phyloP scores from a whole-genome alignment of 805 yeast genomes.

The Pichia kluyveri region DNA sequence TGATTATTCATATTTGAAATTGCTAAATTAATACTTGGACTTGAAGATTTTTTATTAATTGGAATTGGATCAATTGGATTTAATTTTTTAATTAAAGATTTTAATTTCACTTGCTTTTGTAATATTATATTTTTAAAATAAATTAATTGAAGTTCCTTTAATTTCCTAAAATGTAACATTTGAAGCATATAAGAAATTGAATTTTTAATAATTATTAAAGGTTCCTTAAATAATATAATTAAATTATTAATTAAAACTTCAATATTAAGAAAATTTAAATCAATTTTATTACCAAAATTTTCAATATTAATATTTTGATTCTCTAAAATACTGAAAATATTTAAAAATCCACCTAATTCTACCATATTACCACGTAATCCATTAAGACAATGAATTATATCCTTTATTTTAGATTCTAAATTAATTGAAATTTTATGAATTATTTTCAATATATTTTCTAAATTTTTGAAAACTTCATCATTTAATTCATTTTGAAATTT shows the following conservation, averaged over 20 bases:
- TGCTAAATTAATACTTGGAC: slow-evolving; percentile 27
- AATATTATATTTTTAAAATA: slow-evolving; percentile 29
- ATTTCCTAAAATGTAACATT: slow-evolving; percentile 39
- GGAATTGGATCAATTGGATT: neutral
- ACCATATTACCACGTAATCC: slow-evolving; percentile 31
- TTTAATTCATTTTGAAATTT: slow-evolving; percentile 20
- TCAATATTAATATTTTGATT: slow-evolving; percentile 31
- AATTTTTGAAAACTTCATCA: slow-evolving; percentile 17
- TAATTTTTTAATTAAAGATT: slow-evolving; percentile 13
- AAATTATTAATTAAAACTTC: slow-evolving; percentile 34
- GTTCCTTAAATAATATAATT: slow-evolving; percentile 40
- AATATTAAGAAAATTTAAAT: slow-evolving; percentile 38
- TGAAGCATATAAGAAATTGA: slow-evolving; percentile 36
- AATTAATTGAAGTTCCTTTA: slow-evolving; percentile 41
- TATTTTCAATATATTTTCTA: slow-evolving; percentile 16
- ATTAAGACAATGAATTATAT: slow-evolving; percentile 32
- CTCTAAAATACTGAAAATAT: slow-evolving; percentile 43
- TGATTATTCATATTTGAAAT: slow-evolving; percentile 16
- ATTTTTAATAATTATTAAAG: slow-evolving; percentile 38
- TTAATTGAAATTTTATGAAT: slow-evolving; percentile 13
- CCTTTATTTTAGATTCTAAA: slow-evolving; percentile 30
- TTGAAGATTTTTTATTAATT: slow-evolving; percentile 19
- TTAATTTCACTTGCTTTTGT: slow-evolving; percentile 29
- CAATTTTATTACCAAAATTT: slow-evolving; percentile 44
- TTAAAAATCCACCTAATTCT: slow-evolving; percentile 49